A percentile compares a stretch with the other conserved stretches of the same genome.
Conservation (phyloP, 2,329 filamentous ascomycete species). For the Cladophialophora psammophila region DNA sequence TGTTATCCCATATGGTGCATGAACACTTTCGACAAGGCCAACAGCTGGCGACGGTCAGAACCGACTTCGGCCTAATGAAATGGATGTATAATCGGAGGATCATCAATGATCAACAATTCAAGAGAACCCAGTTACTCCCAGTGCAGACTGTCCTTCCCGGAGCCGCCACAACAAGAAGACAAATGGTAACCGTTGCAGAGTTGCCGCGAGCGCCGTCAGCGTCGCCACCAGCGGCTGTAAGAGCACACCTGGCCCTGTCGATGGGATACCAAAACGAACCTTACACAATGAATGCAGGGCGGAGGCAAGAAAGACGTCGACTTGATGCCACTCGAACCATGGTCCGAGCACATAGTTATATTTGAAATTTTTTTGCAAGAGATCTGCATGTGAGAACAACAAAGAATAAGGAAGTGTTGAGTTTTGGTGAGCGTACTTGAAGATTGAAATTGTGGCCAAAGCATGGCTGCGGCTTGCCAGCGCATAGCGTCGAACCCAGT, state of each 20-base stretch:
- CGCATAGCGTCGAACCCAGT: not conserved
- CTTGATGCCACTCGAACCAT: constrained; percentile 37
- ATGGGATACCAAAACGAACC: constrained; percentile 36
- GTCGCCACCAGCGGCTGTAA: constrained; percentile 25
- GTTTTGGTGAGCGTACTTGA: not conserved
- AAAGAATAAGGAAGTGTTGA: not conserved
- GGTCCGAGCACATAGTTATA: constrained; percentile 34
- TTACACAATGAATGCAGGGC: constrained; percentile 37
- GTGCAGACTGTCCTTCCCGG: constrained; percentile 41
- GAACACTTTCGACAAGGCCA: constrained; percentile 52
- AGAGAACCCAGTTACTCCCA: constrained; percentile 52
- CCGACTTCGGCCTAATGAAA: constrained; percentile 55
- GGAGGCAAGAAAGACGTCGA: constrained; percentile 38
- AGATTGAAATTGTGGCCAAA: not conserved
- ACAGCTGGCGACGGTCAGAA: constrained; percentile 49
- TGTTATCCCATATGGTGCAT: constrained; percentile 53
- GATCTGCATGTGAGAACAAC: not conserved
- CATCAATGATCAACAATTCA: constrained; percentile 54
- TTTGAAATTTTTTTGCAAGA: constrained; percentile 18
- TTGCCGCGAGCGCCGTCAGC: constrained; percentile 35
- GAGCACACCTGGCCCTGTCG: constrained; percentile 32
- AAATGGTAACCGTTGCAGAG: constrained; percentile 15
- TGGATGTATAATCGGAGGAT: constrained; percentile 53
- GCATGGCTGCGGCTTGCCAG: not conserved
- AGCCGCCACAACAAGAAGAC: constrained; percentile 22